Evolutionary conservation across 2,329 filamentous ascomycete genomes (phyloP).

Genomic region (Hypoxylon rubiginosum): DNA sequence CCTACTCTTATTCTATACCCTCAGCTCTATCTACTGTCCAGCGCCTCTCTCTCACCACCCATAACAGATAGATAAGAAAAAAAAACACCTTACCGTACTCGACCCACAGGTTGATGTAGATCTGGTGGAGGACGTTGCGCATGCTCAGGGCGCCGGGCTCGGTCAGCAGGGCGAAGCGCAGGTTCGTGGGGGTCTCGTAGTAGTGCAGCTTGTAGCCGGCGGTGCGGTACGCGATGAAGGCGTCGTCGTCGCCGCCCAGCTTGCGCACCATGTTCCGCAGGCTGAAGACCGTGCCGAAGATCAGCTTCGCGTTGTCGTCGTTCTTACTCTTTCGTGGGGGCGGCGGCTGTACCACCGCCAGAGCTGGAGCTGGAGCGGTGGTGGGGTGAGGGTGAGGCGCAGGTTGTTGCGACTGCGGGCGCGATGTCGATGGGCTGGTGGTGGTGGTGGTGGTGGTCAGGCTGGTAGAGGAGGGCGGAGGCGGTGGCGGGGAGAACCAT

Average conservation of each 20-base stretch:
- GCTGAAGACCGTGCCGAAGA: conserved; percentile 97
- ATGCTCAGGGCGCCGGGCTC: conserved; percentile 91
- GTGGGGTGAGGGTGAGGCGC: conserved; percentile 51
- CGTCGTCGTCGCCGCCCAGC: conserved; percentile 92
- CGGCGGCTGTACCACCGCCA: conserved; percentile 34
- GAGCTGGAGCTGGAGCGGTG: conserved; percentile 52
- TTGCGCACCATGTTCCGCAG: conserved; percentile 97
- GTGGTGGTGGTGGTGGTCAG: too few relatives aligned
- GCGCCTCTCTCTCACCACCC: too few relatives aligned
- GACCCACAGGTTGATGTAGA: conserved; percentile 98
- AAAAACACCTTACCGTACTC: conserved; percentile 78
- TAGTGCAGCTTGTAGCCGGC: conserved; percentile 98
- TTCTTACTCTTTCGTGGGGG: conserved; percentile 52
- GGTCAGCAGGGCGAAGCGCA: conserved; percentile 97
- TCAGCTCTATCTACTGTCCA: background rate
- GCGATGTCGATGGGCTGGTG: conserved; percentile 26
- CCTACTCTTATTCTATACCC: background rate
- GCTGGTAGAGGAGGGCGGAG: conserved; percentile 47
- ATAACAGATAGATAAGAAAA: background rate
- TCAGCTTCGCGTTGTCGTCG: conserved; percentile 92
- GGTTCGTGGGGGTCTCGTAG: conserved; percentile 96
- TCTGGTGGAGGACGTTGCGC: conserved; percentile 94
- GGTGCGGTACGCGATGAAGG: conserved; percentile 94
- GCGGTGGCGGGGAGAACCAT: conserved; percentile 72
- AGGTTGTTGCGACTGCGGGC: conserved; percentile 32